Evolutionary conservation across 2,329 filamentous ascomycete species (phyloP), one percentile per base, ranked within the genome.

Genomic region (Penicillium sp.): DNA sequence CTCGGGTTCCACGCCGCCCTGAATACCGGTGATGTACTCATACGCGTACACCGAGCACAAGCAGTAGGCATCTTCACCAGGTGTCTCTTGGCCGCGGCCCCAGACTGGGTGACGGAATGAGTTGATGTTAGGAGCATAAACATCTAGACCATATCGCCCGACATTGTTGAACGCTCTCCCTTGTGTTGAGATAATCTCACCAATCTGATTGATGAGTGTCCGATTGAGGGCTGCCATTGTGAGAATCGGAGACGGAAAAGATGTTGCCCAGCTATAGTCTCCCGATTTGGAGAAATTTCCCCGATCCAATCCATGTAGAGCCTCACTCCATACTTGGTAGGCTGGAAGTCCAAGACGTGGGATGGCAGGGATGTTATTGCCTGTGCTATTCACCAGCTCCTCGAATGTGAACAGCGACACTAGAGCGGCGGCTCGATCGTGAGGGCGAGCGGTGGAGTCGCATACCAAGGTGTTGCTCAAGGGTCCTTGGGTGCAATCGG

Each of bases 141-240:
- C 69, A 48, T 75, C 70, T 7, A 75, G 58, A 1, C 73, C 71
- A 48, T 66, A 82, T 13, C 81, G 77, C 3, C 83, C 84, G 7
- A 72, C 81, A 66, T 90, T 90, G 68, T 80, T 86, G 70, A 89
- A 90, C 0, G 88, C 87, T 42, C 88, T 80, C 0, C 85, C 86
- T 70, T 91, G 87, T 0, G 83, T 89, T 5, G 78, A 78, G 35
- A 79, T 72, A 4, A 86, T 80, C 1, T 73, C 78, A 2, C 82
- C 87, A 3, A 90, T 83, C 6, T 81, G 76, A 22, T 81, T 71
- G 63, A 90, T 84, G 35, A 90, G 73, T 0, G 82, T 81, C 64
- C 89, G 86, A 63, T 90, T 86, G 64, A 90, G 87, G 0, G 87
- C 83, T 0, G 87, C 86, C 25, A 83, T 83, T 67, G 87, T 82